Percentiles rank a stretch among this genome's conserved stretches.
Conservation (phyloP, 768 basidiomycete genomes). For the Terana coerulea region DNA sequence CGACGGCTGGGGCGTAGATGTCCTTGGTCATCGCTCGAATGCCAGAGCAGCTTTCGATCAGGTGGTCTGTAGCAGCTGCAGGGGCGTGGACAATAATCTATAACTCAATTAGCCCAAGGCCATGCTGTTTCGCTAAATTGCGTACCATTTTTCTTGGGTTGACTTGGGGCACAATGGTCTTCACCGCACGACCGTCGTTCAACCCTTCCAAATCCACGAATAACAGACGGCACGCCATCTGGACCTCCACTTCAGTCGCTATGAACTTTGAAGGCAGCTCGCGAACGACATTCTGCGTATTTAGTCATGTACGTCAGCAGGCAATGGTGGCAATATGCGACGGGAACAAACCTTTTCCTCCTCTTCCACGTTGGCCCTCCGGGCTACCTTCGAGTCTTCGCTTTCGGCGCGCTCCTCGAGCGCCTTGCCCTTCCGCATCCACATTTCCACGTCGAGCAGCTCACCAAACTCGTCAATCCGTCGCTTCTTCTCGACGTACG, state of each 20-base stretch:
- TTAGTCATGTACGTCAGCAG: slow-evolving; percentile 15
- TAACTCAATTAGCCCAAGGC: not conserved
- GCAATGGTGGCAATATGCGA: not conserved
- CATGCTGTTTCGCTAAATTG: not conserved
- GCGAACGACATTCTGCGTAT: slow-evolving; percentile 57
- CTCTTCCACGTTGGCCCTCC: slow-evolving; percentile 69
- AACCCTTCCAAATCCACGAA: slow-evolving; percentile 97
- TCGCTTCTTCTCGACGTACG: slow-evolving; percentile 88
- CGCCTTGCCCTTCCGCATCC: slow-evolving; percentile 88
- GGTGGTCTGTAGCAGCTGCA: slow-evolving; percentile 56
- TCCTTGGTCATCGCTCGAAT: slow-evolving; percentile 92
- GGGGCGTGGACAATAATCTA: slow-evolving; percentile 90
- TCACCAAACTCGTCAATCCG: slow-evolving; percentile 96
- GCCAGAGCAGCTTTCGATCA: slow-evolving; percentile 78
- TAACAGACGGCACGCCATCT: slow-evolving; percentile 80
- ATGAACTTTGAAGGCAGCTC: slow-evolving; percentile 94
- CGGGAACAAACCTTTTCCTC: slow-evolving; percentile 62
- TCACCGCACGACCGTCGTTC: slow-evolving; percentile 94
- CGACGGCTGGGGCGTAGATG: slow-evolving; percentile 72
- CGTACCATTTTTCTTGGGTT: slow-evolving; percentile 93
- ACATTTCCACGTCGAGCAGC: slow-evolving; percentile 91
- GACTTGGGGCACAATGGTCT: slow-evolving; percentile 94
- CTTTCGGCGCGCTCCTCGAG: slow-evolving; percentile 88
- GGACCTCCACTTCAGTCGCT: slow-evolving; percentile 68
- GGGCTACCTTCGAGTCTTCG: slow-evolving; percentile 73